A percentile compares a stretch with the other conserved stretches of the same genome.
These are phyloP conservation scores for Penicillium taxi DNA, from an alignment of 495 filamentous ascomycete species.

Conservation along the genomic window DNA sequence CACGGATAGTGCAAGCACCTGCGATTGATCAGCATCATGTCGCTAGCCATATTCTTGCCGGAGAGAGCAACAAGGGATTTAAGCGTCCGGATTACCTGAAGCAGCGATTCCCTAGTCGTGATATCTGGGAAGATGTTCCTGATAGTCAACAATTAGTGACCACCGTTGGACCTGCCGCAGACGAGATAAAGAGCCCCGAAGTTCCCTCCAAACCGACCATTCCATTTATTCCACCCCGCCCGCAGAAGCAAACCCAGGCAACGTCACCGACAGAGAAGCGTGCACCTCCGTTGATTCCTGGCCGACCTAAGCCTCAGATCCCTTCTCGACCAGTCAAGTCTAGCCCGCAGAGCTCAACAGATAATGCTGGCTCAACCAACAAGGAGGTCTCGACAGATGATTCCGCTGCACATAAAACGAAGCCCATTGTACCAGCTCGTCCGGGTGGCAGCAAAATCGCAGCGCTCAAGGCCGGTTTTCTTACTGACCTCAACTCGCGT, in stretches of 20 bases:
- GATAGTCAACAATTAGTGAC: constrained; percentile 75
- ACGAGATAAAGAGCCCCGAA: constrained; percentile 37
- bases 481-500: constrained; percentile 81
- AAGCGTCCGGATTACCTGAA: constrained; percentile 45
- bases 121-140: constrained; percentile 95
- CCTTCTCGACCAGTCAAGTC: constrained; percentile 61
- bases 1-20: constrained; percentile 39
- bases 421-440: constrained; percentile 73
- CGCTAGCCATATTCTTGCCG: constrained; percentile 32
- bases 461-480: constrained; percentile 79
- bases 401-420: constrained; percentile 44
- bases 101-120: constrained; percentile 83
- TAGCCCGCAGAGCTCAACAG: constrained; percentile 26
- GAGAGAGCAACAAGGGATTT: constrained; percentile 27
- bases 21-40: constrained; percentile 43
- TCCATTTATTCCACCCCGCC: constrained; percentile 40
- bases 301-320: constrained; percentile 73
- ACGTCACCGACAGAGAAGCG: constrained; percentile 38
- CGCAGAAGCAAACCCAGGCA: constrained; percentile 32
- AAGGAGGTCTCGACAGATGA: constrained; percentile 24
- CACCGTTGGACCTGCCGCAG: constrained; percentile 58
- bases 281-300: constrained; percentile 52
- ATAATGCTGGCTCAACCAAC: constrained; percentile 16
- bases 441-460: constrained; percentile 79
- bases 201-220: constrained; percentile 34